These are phyloP conservation scores for Piromyces finnis DNA, from an alignment of 192 early-diverging fungal species.

Conservation along the genomic window DNA sequence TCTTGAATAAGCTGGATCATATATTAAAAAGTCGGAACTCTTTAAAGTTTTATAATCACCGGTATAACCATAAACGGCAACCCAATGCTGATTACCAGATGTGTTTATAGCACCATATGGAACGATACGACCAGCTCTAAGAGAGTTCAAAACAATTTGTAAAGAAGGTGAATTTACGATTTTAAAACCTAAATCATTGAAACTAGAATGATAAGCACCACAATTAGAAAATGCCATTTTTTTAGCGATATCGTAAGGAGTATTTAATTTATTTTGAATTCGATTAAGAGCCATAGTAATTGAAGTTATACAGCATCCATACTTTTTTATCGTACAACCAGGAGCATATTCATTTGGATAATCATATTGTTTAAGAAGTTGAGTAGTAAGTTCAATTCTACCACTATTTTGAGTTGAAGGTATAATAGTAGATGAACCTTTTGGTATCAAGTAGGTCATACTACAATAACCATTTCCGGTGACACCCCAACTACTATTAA, in stretches of 20 bases:
- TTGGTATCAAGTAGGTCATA: no score
- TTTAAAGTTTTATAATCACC: not conserved
- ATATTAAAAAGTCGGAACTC: not conserved
- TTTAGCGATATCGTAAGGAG: not conserved
- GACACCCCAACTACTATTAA: not conserved
- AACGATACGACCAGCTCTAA: not conserved
- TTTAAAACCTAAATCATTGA: not conserved
- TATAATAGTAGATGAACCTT: no score
- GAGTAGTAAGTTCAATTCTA: no score
- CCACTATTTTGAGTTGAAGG: no score
- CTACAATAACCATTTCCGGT: not conserved
- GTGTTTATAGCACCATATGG: not conserved
- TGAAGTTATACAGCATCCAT: not conserved
- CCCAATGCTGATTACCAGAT: not conserved
- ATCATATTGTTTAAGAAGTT: not conserved
- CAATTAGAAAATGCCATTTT: not conserved
- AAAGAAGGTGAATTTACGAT: not conserved
- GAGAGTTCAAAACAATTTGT: not conserved
- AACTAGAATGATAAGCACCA: not conserved
- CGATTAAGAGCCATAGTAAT: not conserved
- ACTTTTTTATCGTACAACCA: not conserved
- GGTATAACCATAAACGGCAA: not conserved
- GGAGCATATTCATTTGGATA: not conserved
- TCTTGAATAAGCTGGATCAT: not conserved
- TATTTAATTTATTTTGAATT: not conserved